phyloP scores from a whole-genome alignment of 2,329 filamentous ascomycete species.

The Trichoderma afroharzianum region DNA sequence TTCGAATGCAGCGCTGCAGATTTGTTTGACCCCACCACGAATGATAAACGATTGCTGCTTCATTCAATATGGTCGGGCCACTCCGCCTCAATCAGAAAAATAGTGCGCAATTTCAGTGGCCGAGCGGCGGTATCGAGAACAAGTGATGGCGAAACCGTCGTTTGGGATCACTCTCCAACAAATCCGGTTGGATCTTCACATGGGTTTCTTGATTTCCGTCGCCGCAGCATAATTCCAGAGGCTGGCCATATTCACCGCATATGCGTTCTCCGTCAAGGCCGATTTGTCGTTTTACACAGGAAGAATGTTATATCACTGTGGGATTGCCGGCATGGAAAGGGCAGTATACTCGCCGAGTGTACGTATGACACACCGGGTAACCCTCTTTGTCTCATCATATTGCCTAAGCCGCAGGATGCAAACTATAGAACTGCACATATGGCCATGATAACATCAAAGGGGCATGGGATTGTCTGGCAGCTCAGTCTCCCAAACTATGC shows the following conservation, averaged over 20 bases:
- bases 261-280: conserved; percentile 70
- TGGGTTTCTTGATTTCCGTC: conserved; percentile 46
- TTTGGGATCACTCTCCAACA: conserved; percentile 68
- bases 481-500: conserved; percentile 55
- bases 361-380: conserved; percentile 62
- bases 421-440: conserved; percentile 62
- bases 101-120: conserved; percentile 80
- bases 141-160: conserved; percentile 69
- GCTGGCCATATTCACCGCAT: conserved; percentile 74
- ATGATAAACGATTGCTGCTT: conserved; percentile 56
- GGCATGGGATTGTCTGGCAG: conserved; percentile 80
- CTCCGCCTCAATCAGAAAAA: conserved; percentile 74
- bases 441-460: conserved; percentile 76
- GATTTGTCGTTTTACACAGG: conserved; percentile 77
- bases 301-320: conserved; percentile 69
- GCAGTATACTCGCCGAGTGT: conserved; percentile 48
- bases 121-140: conserved; percentile 79
- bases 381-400: conserved; percentile 72
- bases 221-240: conserved; percentile 65
- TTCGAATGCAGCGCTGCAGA: conserved; percentile 75
- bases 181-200: not conserved
- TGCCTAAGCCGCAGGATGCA: conserved; percentile 60
- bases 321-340: conserved; percentile 65
- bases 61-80: conserved; percentile 80
- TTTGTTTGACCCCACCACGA: conserved; percentile 70